phyloP scores from a whole-genome alignment of 441 rosid genomes.

The Populus trichocarpa region DNA sequence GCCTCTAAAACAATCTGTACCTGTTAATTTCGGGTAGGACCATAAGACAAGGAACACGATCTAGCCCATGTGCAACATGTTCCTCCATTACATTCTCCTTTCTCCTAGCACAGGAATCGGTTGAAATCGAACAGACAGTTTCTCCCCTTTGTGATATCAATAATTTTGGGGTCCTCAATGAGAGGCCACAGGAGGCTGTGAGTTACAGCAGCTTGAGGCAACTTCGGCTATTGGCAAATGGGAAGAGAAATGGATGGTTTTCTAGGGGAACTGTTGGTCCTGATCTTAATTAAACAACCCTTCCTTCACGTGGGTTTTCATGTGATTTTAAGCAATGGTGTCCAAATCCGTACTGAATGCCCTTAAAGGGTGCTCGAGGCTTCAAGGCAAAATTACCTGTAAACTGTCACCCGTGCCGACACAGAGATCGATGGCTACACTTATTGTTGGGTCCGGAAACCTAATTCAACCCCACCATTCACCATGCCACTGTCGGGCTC shows the following conservation, averaged over 20 bases:
- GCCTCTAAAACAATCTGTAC: background rate
- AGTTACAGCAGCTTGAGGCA: background rate
- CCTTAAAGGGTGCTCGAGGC: background rate
- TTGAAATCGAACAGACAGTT: background rate
- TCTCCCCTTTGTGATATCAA: background rate
- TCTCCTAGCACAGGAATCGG: slow-evolving; percentile 11
- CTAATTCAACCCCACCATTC: background rate
- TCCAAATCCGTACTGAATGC: background rate
- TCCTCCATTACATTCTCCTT: slow-evolving; percentile 11
- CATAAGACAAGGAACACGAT: slow-evolving; percentile 5
- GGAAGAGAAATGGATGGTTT: slow-evolving; percentile 2
- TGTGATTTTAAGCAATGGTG: slow-evolving; percentile 13
- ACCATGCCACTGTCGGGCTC: background rate
- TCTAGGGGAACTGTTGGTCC: background rate
- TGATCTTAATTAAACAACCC: background rate
- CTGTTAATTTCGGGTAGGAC: slow-evolving; percentile 17
- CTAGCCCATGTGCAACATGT: slow-evolving; percentile 31
- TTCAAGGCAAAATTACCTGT: background rate
- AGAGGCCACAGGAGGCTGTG: background rate
- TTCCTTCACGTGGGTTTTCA: slow-evolving; percentile 10
- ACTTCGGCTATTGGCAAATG: background rate
- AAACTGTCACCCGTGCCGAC: background rate
- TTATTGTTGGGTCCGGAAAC: background rate
- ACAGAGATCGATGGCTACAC: background rate
- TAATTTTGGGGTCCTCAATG: background rate